A percentile compares a stretch with the other conserved stretches of the same genome.
phyloP scores from a whole-genome alignment of 1,284 basidiomycete genomes.

The Grifola frondosa region DNA sequence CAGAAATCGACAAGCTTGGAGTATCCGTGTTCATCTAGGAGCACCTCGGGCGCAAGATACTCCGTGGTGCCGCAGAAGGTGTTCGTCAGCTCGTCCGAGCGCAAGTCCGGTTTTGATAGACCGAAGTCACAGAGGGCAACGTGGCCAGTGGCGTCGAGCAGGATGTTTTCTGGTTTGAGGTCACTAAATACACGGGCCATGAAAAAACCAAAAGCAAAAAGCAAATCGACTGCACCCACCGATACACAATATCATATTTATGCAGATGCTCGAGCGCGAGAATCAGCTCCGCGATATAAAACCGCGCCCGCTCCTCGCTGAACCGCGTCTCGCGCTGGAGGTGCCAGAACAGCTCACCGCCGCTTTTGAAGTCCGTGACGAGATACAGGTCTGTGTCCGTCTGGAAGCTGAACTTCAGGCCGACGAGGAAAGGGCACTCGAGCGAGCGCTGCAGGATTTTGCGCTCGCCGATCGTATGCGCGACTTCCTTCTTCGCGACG shows the following conservation, averaged over 20 bases:
- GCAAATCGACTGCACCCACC: constrained; percentile 47
- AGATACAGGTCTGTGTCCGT: constrained; percentile 95
- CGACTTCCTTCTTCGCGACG: constrained; percentile 98
- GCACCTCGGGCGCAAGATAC: constrained; percentile 97
- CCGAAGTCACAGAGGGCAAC: constrained; percentile 98
- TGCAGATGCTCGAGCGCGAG: constrained; percentile 94
- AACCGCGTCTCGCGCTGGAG: constrained; percentile 94
- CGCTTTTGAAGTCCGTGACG: constrained; percentile 98
- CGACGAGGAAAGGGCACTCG: constrained; percentile 96
- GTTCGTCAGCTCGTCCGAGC: constrained; percentile 92
- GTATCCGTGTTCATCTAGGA: constrained; percentile 98
- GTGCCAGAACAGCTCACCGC: constrained; percentile 98
- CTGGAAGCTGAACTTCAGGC: constrained; percentile 98
- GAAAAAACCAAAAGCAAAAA: not conserved
- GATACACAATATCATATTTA: constrained; percentile 97
- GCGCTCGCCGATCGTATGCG: constrained; percentile 98
- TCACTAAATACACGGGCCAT: constrained; percentile 50
- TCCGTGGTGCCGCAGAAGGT: constrained; percentile 98
- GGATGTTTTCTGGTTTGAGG: constrained; percentile 96
- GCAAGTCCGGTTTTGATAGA: constrained; percentile 93
- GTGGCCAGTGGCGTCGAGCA: constrained; percentile 95
- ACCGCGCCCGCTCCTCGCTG: constrained; percentile 87
- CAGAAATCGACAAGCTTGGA: constrained; percentile 99
- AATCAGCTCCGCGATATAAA: constrained; percentile 94
- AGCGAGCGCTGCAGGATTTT: constrained; percentile 96